These are phyloP conservation scores for Sungouiella blattae DNA, from an alignment of 805 yeast genomes.

Conservation along the genomic window DNA sequence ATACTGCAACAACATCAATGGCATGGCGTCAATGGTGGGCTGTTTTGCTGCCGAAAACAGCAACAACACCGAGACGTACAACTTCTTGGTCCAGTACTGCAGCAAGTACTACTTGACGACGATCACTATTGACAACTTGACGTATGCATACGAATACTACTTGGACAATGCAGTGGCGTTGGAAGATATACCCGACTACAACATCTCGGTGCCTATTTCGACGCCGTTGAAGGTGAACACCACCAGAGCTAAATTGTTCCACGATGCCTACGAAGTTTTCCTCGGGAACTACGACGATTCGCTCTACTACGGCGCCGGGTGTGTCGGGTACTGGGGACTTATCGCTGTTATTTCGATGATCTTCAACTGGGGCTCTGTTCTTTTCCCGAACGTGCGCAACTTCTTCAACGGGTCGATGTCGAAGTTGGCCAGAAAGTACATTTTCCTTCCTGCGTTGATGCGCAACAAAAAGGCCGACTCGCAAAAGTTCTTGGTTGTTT, in stretches of 20 bases:
- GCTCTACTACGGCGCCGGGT: conserved; percentile 30
- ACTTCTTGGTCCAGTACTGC: not conserved
- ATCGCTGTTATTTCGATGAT: conserved; percentile 41
- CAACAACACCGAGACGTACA: not conserved
- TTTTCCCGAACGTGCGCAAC: conserved; percentile 36
- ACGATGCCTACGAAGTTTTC: not conserved
- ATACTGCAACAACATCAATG: too few relatives aligned
- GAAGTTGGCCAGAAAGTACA: conserved; percentile 23
- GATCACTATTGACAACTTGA: not conserved
- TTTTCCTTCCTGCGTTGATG: conserved; percentile 26
- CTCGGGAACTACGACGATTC: conserved; percentile 41
- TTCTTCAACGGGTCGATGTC: conserved; percentile 25
- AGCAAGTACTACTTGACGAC: not conserved
- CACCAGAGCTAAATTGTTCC: conserved; percentile 26
- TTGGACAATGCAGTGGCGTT: not conserved
- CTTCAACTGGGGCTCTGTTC: conserved; percentile 35
- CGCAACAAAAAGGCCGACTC: conserved; percentile 10
- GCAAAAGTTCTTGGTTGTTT: conserved; percentile 17
- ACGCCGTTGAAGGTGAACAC: conserved; percentile 24
- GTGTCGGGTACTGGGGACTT: conserved; percentile 48
- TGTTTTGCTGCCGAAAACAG: not conserved
- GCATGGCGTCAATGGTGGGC: not conserved
- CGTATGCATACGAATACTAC: not conserved
- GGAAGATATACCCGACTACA: conserved; percentile 13
- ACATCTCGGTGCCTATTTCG: conserved; percentile 12